Conservation (phyloP, 1,139 yeast species). For the Suhomyces choctaworum region DNA sequence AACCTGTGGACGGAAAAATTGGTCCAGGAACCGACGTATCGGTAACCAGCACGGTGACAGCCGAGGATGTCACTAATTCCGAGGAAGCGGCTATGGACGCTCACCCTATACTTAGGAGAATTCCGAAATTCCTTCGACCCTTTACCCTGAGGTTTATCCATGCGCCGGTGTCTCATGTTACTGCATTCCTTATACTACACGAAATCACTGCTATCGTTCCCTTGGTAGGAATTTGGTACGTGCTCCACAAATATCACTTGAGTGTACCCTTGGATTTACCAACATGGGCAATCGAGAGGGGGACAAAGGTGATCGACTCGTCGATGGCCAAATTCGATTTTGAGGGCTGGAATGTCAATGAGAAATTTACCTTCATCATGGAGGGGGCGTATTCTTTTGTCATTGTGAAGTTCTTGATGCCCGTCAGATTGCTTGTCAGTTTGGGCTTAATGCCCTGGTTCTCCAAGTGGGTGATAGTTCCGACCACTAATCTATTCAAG, state of each 20-base stretch:
- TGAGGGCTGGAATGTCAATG: conserved; percentile 41
- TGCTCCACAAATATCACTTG: conserved; percentile 55
- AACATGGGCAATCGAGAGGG: conserved; percentile 62
- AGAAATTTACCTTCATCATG: conserved; percentile 57
- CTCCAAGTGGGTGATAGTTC: conserved; percentile 59
- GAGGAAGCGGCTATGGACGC: conserved; percentile 1
- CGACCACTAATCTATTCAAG: conserved; percentile 44
- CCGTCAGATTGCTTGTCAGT: conserved; percentile 59
- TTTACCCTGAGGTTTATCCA: conserved; percentile 50
- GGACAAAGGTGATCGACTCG: conserved; percentile 58
- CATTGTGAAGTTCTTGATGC: conserved; percentile 64
- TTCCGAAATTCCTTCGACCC: conserved; percentile 52
- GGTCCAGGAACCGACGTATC: not conserved
- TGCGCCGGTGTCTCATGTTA: conserved; percentile 71
- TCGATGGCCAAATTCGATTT: conserved; percentile 38
- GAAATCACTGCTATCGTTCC: conserved; percentile 86
- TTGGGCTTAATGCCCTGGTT: conserved; percentile 66
- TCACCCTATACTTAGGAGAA: conserved; percentile 38
- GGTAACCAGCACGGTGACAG: not conserved
- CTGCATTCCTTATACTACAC: conserved; percentile 77
- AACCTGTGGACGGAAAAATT: not conserved
- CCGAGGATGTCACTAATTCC: not conserved
- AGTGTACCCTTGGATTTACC: conserved; percentile 58
- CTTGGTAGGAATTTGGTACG: conserved; percentile 72
- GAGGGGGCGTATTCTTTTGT: conserved; percentile 93